Evolutionary conservation across 306 rosid species (phyloP), one percentile per base, ranked within the genome.

Genomic region (Senna tora): DNA sequence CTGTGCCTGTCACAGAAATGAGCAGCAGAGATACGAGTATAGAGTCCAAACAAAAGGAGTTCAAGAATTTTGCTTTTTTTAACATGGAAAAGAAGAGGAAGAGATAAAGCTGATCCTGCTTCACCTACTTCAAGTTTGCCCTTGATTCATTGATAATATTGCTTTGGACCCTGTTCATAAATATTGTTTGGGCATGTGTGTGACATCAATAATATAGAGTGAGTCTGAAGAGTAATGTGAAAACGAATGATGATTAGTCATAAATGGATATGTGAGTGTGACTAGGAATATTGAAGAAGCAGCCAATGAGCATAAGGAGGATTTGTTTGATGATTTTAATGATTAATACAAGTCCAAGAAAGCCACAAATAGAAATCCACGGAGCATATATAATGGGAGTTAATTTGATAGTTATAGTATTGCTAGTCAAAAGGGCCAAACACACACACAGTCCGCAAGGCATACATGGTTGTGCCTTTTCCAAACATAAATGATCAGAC

Each of bases 41-140:
- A 86, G 76, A 79, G 85, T 81, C 83, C 87, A 86, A 88, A 72
- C 84, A 73, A 84, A 86, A 82, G 79, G 42, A 56, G 80, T 69
- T 83, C 70, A 74, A 81, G 75, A 75, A 75, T 63, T 65, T 76
- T 78, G 80, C 86, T 80, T 85, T 80, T 85, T 86, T 79, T 39
- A 66, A 71, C 79, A 49, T 75, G 77, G 68, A 57, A 50, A 59
- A 19, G 59, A 10, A 6, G 39, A 36, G 30, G 30, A 25, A 25
- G 42, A 17, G 64, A 21, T 71, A 15, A 42, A 69, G 63, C 51
- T 45, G 41, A 58, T 57, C 69, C 50, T 65, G 41, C 78, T 72
- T 56, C 46, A 19, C 59, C 22, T 7, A 61, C 57, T 36, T 15
- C n/a, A 34, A 19, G 6, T 61, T 38, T 85, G 76, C 82, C 87